Percentiles rank a stretch among this genome's conserved stretches.
phyloP scores from a whole-genome alignment of 2,329 filamentous ascomycete genomes.

The Fusarium nurragi region DNA sequence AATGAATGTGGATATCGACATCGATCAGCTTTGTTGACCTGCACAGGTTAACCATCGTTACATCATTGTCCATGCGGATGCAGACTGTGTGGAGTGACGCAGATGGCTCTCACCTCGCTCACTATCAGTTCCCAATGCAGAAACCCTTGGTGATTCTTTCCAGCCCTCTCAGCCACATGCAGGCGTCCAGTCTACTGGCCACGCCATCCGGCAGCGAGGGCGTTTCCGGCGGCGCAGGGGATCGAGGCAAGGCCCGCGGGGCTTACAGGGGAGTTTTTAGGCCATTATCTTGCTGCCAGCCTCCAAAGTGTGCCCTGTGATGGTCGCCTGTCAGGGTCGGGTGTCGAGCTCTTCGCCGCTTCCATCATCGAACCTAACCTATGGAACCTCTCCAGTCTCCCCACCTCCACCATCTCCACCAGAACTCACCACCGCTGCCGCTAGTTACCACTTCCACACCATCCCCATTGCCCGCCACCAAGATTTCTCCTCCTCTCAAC shows the following conservation, averaged over 20 bases:
- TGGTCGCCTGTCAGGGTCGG: neutral
- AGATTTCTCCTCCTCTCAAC: constrained; percentile 39
- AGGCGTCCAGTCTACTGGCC: constrained; percentile 20
- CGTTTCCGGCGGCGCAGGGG: constrained; percentile 22
- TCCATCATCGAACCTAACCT: constrained; percentile 37
- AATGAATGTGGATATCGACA: constrained; percentile 23
- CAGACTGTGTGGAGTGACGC: constrained; percentile 33
- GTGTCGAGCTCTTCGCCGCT: constrained; percentile 23
- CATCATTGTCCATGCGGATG: constrained; percentile 26
- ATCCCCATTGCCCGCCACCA: constrained; percentile 39
- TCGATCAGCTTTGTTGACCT: constrained; percentile 8
- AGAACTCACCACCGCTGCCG: constrained; percentile 41
- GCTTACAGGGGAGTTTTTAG: constrained; percentile 21
- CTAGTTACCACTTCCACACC: constrained; percentile 36
- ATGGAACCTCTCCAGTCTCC: constrained; percentile 34
- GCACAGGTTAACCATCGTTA: constrained; percentile 20
- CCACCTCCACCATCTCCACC: constrained; percentile 42
- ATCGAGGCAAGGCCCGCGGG: constrained; percentile 20
- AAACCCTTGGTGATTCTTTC: constrained; percentile 1
- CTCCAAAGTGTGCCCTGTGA: constrained; percentile 21
- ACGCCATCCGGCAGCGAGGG: constrained; percentile 31
- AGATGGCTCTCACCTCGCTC: constrained; percentile 30
- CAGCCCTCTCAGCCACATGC: constrained; percentile 30
- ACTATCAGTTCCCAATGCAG: constrained; percentile 18
- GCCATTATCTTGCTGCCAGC: constrained; percentile 1